Base-by-base conservation (phyloP, 495 filamentous ascomycete species). In the Penicillium diatomitis region DNA sequence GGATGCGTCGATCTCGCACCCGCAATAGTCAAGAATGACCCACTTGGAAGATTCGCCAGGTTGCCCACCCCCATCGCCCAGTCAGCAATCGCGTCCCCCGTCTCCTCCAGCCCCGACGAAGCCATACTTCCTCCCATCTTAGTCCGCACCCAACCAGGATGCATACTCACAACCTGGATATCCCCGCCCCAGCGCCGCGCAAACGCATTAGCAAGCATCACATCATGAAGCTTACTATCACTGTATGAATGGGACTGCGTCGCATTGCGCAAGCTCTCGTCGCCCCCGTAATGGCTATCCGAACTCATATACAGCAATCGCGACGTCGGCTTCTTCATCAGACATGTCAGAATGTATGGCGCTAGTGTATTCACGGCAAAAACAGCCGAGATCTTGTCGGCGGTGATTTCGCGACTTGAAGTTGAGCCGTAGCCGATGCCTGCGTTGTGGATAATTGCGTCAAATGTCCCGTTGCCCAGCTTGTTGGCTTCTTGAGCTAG, bases 71-170 rank as follows among this genome's bases (percentile, higher is more conserved):
- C 74, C 47, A 66, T 60, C 0, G 71, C 73, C 38, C 73, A 68
- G 42, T 73, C 64, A 5, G 71, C 69, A 53, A 76, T 68, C 1
- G 68, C 66, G 4, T 64, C 64, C 2, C 75, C 60, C 7, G 74
- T 72, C 46, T 73, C 68, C n/a, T 67, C 54, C 41, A 72, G 55
- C n/a, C 67, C 61, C 3, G 74, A 67, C 3, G 71, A 55, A 0
- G 79, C 80, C 44, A 59, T 64, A 9, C 48, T 46, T 0, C 79
- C 79, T 7, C 80, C 80, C 78, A 83, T 77, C 60, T 79, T 76
- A 6, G 80, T 85, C 49, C 72, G 63, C 38, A 83, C 79, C 81
- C 80, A 83, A 3, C 81, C 81, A 5, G 81, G 81, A 60, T 79
- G 72, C 55, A 82, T 66, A 4, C 69, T 66, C 27, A 77, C 68